phyloP scores from a whole-genome alignment of 352 stramenopile genomes.

The Pythium pyrilobum region DNA sequence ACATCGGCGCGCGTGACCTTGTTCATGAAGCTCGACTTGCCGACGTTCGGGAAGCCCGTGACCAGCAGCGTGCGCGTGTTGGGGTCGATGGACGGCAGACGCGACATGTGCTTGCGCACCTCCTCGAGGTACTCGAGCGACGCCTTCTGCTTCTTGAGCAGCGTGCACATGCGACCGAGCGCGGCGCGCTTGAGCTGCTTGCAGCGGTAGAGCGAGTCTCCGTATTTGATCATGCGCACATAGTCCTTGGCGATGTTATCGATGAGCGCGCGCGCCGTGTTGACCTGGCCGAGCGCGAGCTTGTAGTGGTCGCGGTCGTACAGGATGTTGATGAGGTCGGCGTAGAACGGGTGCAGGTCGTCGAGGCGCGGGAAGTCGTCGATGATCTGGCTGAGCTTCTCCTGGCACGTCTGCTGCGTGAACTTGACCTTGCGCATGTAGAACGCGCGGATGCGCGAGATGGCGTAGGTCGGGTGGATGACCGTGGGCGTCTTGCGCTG shows the following conservation, averaged over 20 bases:
- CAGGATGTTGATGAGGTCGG: conserved; percentile 99
- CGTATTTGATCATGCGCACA: conserved; percentile 99
- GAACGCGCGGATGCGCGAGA: conserved; percentile 94
- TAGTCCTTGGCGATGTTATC: conserved; percentile 98
- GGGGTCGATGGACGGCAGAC: conserved; percentile 98
- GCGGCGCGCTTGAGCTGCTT: conserved; percentile 99
- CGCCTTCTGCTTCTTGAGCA: conserved; percentile 99
- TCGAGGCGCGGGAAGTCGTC: conserved; percentile 99
- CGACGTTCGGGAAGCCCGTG: conserved; percentile 99
- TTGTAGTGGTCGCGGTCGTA: conserved; percentile 99
- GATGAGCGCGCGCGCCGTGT: conserved; percentile 97
- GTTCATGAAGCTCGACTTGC: conserved; percentile 99
- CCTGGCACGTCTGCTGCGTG: conserved; percentile 98
- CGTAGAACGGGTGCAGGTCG: conserved; percentile 98
- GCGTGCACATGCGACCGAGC: conserved; percentile 99
- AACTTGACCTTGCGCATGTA: conserved; percentile 99
- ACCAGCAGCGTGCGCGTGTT: conserved; percentile 98
- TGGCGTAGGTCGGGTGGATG: conserved; percentile 97
- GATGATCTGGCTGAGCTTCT: conserved; percentile 97
- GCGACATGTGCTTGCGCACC: conserved; percentile 97
- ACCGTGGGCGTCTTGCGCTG: conserved; percentile 99
- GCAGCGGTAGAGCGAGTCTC: conserved; percentile 98
- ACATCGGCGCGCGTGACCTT: conserved; percentile 99
- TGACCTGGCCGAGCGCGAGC: conserved; percentile 98
- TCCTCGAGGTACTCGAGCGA: conserved; percentile 97